Evolutionary conservation across 345 rosid genomes (phyloP), one percentile per base, ranked within the genome.

Genomic region (Aquilaria yunnanensis): DNA sequence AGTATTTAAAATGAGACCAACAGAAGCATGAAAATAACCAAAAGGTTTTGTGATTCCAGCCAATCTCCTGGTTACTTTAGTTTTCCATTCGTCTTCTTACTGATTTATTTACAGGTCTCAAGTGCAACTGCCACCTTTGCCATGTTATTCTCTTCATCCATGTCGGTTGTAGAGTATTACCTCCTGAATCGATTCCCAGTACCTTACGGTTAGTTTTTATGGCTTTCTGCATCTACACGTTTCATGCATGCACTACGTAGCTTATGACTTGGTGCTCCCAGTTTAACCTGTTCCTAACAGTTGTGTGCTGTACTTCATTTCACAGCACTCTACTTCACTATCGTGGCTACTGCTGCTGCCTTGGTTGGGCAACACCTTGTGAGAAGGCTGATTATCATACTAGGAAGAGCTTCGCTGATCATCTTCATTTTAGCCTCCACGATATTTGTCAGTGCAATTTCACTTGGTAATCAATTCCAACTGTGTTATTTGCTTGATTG

Each of bases 51-150:
- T 23, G 23, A 23, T 23, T 23, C 23, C 23, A 23, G 23, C 33
- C 57, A 54, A 47, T 56, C 12, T 56, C 16, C 6, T 48, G n/a
- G 14, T 57, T 33, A 12, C n/a, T n/a, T 50, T 23, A 16, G 14
- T 31, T 37, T 52, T 57, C 23, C 23, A 23, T 23, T 32, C 46
- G 43, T 54, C 14, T 52, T 54, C 34, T 47, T 30, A 6, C 23
- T 34, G 30, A 51, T 14, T 16, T 33, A 47, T 65, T 14, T 57
- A 64, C 65, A 85, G 94, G 94, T 89, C 56, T 80, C 92, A 61
- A 87, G 92, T 82, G 88, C 97, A 60, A 90, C 95, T 32, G 83
- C 90, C 29, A 90, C 97, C 65, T 87, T 87, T 72, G 87, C 89
- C n/a, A 87, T 87, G 97, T 77, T 81, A 13, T 90, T 90, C 67